Evolutionary conservation across 192 early-diverging fungal species (phyloP), one percentile per base, ranked within the genome.

Genomic region (Linnemannia hyalina): DNA sequence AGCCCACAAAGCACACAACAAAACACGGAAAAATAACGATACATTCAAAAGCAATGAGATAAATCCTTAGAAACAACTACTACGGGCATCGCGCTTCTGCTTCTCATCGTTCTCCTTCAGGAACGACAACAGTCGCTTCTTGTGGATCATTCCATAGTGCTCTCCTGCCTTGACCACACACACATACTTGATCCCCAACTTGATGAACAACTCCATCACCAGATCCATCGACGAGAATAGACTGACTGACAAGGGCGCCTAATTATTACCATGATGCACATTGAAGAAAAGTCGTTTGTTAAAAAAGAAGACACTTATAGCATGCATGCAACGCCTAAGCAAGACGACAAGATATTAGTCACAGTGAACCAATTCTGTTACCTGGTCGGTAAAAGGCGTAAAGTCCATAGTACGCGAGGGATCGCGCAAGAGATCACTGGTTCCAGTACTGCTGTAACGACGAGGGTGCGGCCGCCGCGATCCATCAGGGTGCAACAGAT

Each of bases 101-200:
- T 92, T 83, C 65, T 95, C 91, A 57, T 95, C 93, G 16, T 95
- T 80, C 75, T 95, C 93, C 70, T 94, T 95, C 22, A 96, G 81
- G 80, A 93, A 97, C 10, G 91, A 91, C n/a, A 98, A 86, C 22
- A 97, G 85, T 26, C 92, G 86, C 82, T 97, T 97, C 89, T 98
- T 98, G 83, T 95, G 94, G 36, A 98, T 95, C 60, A 97, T 92
- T 26, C 97, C 97, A 55, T 94, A 92, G 68, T 92, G 96, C 22
- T 91, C 80, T 3, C 97, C 97, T 29, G 93, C 90, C 69, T 95
- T 89, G 11, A 93, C 93, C 15, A 98, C 96, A 81, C 95, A 96
- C 4, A 98, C 80, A 52, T 95, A 96, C 65, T 94, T 92, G 38
- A 96, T 88, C 5, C 97, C 97, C 54, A 98, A 80, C 74, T 97